Evolutionary conservation across 2,329 filamentous ascomycete species (phyloP).

Genomic region (Talaromyces sp.): DNA sequence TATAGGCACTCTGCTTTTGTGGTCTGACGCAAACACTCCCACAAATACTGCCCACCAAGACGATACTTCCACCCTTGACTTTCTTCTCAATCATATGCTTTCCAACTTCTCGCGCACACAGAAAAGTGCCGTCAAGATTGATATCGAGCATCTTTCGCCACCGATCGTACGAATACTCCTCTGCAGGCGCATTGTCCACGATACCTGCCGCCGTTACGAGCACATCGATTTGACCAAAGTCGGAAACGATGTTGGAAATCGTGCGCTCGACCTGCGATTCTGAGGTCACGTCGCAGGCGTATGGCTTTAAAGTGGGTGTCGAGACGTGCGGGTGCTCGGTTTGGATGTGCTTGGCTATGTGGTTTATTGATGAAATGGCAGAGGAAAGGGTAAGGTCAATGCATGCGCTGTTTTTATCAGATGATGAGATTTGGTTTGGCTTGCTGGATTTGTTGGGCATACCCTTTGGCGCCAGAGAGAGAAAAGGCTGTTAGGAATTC

Average conservation of each 20-base stretch:
- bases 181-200: conserved; percentile 27
- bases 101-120: conserved; percentile 31
- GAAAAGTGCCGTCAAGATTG: conserved; percentile 32
- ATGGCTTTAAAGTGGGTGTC: conserved; percentile 27
- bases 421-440: background rate
- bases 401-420: conserved; percentile 15
- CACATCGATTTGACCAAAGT: conserved; percentile 33
- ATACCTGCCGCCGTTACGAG: conserved; percentile 38
- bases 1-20: conserved; percentile 33
- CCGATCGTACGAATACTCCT: conserved; percentile 27
- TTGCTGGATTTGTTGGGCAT: background rate
- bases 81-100: conserved; percentile 29
- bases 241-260: conserved; percentile 24
- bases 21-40: conserved; percentile 26
- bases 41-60: conserved; percentile 25
- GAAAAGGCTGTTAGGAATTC: conserved; percentile 9
- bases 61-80: conserved; percentile 13
- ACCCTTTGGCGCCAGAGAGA: conserved; percentile 5
- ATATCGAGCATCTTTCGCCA: conserved; percentile 32
- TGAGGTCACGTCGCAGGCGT: conserved; percentile 34
- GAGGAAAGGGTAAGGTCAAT: conserved; percentile 23
- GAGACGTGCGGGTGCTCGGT: conserved; percentile 13
- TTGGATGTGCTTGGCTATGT: conserved; percentile 21
- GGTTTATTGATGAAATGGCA: conserved; percentile 21
- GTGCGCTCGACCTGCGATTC: conserved; percentile 31